Base-by-base conservation (phyloP, 2,329 filamentous ascomycete species). In the Paecilomyces fulvus region DNA sequence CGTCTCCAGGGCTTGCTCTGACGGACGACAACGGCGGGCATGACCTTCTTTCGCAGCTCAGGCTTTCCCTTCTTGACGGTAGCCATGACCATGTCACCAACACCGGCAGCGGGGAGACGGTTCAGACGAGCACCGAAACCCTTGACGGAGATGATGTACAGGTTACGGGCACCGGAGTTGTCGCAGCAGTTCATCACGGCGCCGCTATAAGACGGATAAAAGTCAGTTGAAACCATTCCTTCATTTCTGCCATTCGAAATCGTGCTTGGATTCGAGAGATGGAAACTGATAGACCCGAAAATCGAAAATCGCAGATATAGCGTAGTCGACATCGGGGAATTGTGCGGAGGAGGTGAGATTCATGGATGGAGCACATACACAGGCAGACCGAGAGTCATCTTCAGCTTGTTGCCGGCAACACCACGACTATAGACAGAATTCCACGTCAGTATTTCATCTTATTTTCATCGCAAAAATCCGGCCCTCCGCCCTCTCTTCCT, bases 41-140 rank as follows among this genome's bases (percentile, higher is more conserved):
- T 96, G 79, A 99, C 94, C 89, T 99, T 99, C 90, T 99, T 99
- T 80, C 95, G 86, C 75, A 99, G 84, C 82, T 99, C 95, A 65
- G 95, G 95, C 90, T 99, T 99, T 82, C 95, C 94, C 90, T 99
- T 97, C 90, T 99, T 97, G 82, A 97, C 94, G 68, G 94, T 97
- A 67, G 92, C 92, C 92, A 99, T 97, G 77, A 97, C 94, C 94
- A 97, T 97, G 84, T 97, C 94, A 73, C 94, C 94, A 72, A 96
- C 92, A 85, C 94, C 94, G 70, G 89, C 94, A 73, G 94, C 92
- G 70, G 92, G 92, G 74, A 99, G 86, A 78, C 92, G 87, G 87
- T 97, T 97, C 71, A 97, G 88, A 70, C 92, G 91, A 69, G 92
- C 92, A 83, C 92, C 92, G 75, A 94, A 91, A 80, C 92, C 92